phyloP scores from a whole-genome alignment of 2,329 filamentous ascomycete species.

The Nemania sp. region DNA sequence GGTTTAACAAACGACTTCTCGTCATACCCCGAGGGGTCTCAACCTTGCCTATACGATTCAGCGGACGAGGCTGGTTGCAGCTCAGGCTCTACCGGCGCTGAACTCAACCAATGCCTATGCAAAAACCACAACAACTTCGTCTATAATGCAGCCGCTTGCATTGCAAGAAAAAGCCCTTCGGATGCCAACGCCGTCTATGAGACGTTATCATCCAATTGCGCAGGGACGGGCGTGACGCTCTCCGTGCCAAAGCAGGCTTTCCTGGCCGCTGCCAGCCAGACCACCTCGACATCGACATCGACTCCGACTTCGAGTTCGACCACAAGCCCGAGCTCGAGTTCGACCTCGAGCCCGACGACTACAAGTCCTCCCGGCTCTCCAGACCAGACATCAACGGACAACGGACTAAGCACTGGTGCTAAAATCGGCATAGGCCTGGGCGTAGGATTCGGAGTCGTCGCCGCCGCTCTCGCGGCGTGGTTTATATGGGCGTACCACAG shows the following conservation, averaged over 20 bases:
- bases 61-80: constrained; percentile 47
- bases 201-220: constrained; percentile 51
- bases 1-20: constrained; percentile 48
- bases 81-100: constrained; percentile 43
- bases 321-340: not conserved
- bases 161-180: constrained; percentile 44
- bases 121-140: constrained; percentile 55
- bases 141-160: constrained; percentile 51
- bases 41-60: constrained; percentile 50
- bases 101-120: constrained; percentile 57
- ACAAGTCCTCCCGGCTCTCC: constrained; percentile 19
- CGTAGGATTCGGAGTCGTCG: constrained; percentile 37
- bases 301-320: constrained; percentile 14
- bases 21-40: constrained; percentile 48
- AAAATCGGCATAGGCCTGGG: constrained; percentile 50
- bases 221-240: constrained; percentile 50
- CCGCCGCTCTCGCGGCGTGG: constrained; percentile 32
- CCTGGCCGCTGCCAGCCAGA: constrained; percentile 36
- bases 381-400: constrained; percentile 13
- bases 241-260: constrained; percentile 49
- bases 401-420: constrained; percentile 42
- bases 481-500: constrained; percentile 39
- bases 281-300: constrained; percentile 26
- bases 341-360: not conserved
- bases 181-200: constrained; percentile 51